Conservation (phyloP, 108 stramenopile genomes). For the Mayamaea pseudoterrestris region DNA sequence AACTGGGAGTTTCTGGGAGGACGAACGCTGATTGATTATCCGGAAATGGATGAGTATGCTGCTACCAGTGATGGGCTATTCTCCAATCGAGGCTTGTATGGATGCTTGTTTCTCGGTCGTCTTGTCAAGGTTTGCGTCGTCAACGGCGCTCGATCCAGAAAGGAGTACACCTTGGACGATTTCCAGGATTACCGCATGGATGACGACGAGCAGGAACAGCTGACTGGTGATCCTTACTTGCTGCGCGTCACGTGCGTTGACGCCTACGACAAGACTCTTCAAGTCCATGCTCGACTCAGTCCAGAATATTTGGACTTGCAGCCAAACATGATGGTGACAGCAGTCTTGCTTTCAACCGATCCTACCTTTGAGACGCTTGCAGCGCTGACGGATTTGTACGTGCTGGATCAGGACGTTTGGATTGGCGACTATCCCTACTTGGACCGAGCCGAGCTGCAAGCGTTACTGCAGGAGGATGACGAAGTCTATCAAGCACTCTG, state of each 20-base stretch:
- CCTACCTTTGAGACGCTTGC: slow-evolving; percentile 38
- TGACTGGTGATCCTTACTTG: slow-evolving; percentile 56
- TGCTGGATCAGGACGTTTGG: slow-evolving; percentile 50
- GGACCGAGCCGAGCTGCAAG: slow-evolving; percentile 28
- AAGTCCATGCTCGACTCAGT: slow-evolving; percentile 60
- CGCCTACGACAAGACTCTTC: slow-evolving; percentile 36
- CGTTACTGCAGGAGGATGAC: slow-evolving; percentile 26
- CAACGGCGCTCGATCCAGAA: slow-evolving; percentile 28
- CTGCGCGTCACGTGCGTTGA: slow-evolving; percentile 42
- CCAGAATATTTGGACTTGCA: slow-evolving; percentile 62
- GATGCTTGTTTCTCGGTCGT: slow-evolving; percentile 46
- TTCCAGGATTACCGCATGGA: slow-evolving; percentile 60
- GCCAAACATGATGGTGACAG: slow-evolving; percentile 33
- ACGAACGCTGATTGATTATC: slow-evolving; percentile 61
- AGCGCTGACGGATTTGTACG: slow-evolving; percentile 58
- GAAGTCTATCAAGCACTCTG: slow-evolving; percentile 26
- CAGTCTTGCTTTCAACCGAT: slow-evolving; percentile 44
- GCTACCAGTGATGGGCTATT: not conserved
- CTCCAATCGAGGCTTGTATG: slow-evolving; percentile 46
- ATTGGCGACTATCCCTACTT: slow-evolving; percentile 80
- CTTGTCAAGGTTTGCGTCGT: slow-evolving; percentile 63
- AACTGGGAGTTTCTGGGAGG: slow-evolving; percentile 77
- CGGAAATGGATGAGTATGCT: slow-evolving; percentile 33
- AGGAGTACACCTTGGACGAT: slow-evolving; percentile 59
- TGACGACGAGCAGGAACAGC: slow-evolving; percentile 49